Percentiles rank a stretch among this genome's conserved stretches.
phyloP scores from a whole-genome alignment of 805 yeast genomes.

The Debaryomyces tyrocola region DNA sequence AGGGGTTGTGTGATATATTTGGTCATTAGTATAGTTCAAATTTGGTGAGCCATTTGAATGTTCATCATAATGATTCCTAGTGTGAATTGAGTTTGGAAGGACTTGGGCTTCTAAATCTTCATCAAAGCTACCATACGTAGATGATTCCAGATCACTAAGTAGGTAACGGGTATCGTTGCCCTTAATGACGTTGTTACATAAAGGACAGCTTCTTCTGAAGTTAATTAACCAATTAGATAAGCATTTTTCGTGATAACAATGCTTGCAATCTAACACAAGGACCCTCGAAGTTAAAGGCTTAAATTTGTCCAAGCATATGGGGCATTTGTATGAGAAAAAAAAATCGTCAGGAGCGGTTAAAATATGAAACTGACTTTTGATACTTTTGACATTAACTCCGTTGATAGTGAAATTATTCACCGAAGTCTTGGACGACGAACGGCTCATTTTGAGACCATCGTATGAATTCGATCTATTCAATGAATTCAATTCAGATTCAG shows the following conservation, averaged over 20 bases:
- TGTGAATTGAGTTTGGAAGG: not conserved
- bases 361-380: constrained; percentile 16
- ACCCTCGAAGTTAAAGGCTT: constrained; percentile 47
- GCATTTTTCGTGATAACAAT: constrained; percentile 59
- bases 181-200: constrained; percentile 44
- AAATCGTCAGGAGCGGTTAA: constrained; percentile 32
- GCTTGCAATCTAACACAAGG: constrained; percentile 57
- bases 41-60: too few species aligned
- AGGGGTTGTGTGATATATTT: too few species aligned
- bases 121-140: constrained; percentile 23
- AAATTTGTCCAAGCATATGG: constrained; percentile 59
- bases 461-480: constrained; percentile 1
- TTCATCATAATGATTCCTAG: not conserved
- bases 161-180: constrained; percentile 10
- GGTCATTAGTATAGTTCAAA: too few species aligned
- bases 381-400: constrained; percentile 35
- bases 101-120: constrained; percentile 15
- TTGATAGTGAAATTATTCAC: constrained; percentile 39
- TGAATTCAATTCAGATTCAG: constrained; percentile 1
- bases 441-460: constrained; percentile 6
- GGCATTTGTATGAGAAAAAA: constrained; percentile 52
- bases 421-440: constrained; percentile 23
- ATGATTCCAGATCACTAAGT: constrained; percentile 16
- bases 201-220: constrained; percentile 56
- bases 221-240: constrained; percentile 60